A percentile compares a stretch with the other conserved stretches of the same genome.
Evolutionary conservation across 1,284 basidiomycete species (phyloP).

Genomic region (Marasmius oreades): DNA sequence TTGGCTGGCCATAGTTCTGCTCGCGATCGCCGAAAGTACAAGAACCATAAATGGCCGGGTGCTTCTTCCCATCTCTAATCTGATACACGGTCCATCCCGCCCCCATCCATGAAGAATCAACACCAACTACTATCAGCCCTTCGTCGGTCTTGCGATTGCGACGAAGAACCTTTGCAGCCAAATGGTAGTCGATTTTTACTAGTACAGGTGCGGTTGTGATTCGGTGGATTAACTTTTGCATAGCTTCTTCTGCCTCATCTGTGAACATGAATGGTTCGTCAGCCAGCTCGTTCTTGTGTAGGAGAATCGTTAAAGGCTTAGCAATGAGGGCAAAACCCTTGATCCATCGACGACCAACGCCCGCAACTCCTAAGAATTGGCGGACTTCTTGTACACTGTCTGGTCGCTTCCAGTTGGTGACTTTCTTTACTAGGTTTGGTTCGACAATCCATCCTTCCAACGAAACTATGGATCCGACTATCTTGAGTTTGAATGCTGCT

Average conservation of each 20-base stretch:
- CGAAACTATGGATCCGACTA: slow-evolving; percentile 27
- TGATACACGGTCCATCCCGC: slow-evolving; percentile 32
- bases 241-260: slow-evolving; percentile 17
- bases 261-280: slow-evolving; percentile 18
- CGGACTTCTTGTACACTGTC: slow-evolving; percentile 26
- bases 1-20: slow-evolving; percentile 33
- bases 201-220: slow-evolving; percentile 25
- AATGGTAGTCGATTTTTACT: slow-evolving; percentile 24
- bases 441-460: slow-evolving; percentile 27
- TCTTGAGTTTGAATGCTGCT: slow-evolving; percentile 15
- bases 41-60: slow-evolving; percentile 27
- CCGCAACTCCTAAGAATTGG: slow-evolving; percentile 28
- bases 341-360: slow-evolving; percentile 28
- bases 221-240: slow-evolving; percentile 23
- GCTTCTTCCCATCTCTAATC: slow-evolving; percentile 15
- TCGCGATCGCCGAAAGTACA: slow-evolving; percentile 30
- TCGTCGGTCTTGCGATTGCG: slow-evolving; percentile 15
- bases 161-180: slow-evolving; percentile 12
- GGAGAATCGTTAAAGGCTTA: slow-evolving; percentile 25
- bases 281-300: slow-evolving; percentile 6
- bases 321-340: slow-evolving; percentile 26
- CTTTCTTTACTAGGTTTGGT: slow-evolving; percentile 22
- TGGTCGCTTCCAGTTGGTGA: slow-evolving; percentile 27
- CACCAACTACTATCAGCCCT: slow-evolving; percentile 27
- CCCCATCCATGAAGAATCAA: slow-evolving; percentile 30